Base-by-base conservation (phyloP, 352 stramenopile genomes). In the Lagenidium giganteum region DNA sequence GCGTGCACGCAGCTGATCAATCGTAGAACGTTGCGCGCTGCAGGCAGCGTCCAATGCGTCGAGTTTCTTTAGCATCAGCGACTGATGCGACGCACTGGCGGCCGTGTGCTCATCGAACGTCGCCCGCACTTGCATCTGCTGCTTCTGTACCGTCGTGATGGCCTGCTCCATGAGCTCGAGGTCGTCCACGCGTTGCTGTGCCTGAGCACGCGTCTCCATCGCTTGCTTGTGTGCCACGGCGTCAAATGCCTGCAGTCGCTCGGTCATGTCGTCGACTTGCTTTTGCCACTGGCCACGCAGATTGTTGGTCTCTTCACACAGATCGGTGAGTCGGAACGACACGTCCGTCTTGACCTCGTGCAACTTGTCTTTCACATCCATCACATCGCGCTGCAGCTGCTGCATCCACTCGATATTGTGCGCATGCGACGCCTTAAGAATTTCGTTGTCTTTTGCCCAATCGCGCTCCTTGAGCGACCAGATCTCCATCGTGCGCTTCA, bases 321-420 rank as follows among this genome's bases (percentile, higher is more conserved):
- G 61, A 16, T 68, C 60, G 3, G 71, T 79, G 32, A 83, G 71
- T 1, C 71, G 70, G 34, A 42, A 62, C 8, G 61, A 60, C 16
- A 81, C 67, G 42, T 89, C 66, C 24, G 51, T 70, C 38, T 78
- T 75, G 29, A 86, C 62, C 30, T 82, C 72, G 40, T 89, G 74
- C 42, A 83, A 50, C 28, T 64, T 70, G 57, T 92, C 76, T 43
- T 92, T 92, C 22, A 79, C 61, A 28, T 88, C 74, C 61, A 86
- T 87, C 17, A 84, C 70, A 30, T 92, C 79, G 6, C 79, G 74
- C 42, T 92, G 79, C 41, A 92, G 51, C 55, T 87, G 70, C 42
- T 92, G 79, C 79, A 92, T 92, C 79, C 79, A 92, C 60, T 92
- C 79, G 27, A 89, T 44, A 41, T 92, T 87, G 54, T 89, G 79